A percentile compares a stretch with the other conserved stretches of the same genome.
These are phyloP conservation scores for Venturia effusa DNA, from an alignment of 2,329 filamentous ascomycete genomes.

Conservation along the genomic window DNA sequence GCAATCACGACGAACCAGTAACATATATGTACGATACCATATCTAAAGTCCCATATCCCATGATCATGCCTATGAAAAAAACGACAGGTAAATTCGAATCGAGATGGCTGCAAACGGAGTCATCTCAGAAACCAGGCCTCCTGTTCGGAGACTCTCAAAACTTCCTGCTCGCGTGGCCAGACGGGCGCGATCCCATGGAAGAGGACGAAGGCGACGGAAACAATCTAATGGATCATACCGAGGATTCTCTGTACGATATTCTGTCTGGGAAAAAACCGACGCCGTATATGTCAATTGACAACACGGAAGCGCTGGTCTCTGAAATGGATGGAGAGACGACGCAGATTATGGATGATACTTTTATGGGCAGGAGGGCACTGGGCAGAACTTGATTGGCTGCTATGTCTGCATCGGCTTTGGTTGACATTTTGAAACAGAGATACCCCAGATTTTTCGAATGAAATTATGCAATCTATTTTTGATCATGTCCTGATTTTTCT, in stretches of 20 bases:
- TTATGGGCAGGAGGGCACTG: slow-evolving; percentile 1
- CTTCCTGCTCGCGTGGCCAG: slow-evolving; percentile 31
- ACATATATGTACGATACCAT: slow-evolving; percentile 28
- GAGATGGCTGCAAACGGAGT: slow-evolving; percentile 20
- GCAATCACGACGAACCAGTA: slow-evolving; percentile 27
- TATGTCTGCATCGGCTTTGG: background rate
- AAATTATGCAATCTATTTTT: background rate
- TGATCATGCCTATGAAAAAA: slow-evolving; percentile 16
- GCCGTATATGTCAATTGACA: background rate
- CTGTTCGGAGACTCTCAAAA: slow-evolving; percentile 25
- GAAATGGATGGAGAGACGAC: background rate
- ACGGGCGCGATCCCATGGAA: slow-evolving; percentile 26
- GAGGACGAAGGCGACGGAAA: slow-evolving; percentile 20
- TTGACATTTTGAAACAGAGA: background rate
- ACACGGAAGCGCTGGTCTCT: background rate
- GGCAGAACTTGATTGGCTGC: background rate
- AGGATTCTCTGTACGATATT: slow-evolving; percentile 38
- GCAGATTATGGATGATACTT: slow-evolving; percentile 10
- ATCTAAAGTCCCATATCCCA: slow-evolving; percentile 12
- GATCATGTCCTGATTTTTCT: too few species aligned
- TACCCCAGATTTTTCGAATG: background rate
- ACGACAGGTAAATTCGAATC: slow-evolving; percentile 16
- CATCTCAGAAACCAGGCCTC: slow-evolving; percentile 25
- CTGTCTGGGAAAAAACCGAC: slow-evolving; percentile 30
- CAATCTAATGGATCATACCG: slow-evolving; percentile 18